A percentile compares a stretch with the other conserved stretches of the same genome.
phyloP scores from a whole-genome alignment of 441 rosid species.

The Erodium trifolium region DNA sequence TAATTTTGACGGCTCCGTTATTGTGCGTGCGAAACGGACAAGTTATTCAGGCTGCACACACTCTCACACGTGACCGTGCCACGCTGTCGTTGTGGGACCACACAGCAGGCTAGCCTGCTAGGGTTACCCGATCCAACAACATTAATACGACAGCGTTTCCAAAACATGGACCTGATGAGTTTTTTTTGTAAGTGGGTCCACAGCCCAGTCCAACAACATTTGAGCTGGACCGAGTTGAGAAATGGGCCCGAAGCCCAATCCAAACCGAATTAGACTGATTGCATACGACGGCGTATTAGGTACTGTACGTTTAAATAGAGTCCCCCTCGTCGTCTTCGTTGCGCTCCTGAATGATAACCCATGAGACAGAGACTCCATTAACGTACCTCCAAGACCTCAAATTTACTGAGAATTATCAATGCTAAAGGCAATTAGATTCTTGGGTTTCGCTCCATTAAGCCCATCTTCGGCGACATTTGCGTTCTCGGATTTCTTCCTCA shows the following conservation, averaged over 20 bases:
- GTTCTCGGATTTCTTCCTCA: too few relatives aligned
- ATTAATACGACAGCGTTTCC: background rate
- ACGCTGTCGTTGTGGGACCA: slow-evolving; percentile 1
- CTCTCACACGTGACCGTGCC: slow-evolving; percentile 5
- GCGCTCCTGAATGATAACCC: background rate
- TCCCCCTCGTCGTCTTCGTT: background rate
- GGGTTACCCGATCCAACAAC: background rate
- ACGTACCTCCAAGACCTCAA: background rate
- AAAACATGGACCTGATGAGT: background rate
- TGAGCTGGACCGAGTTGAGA: too few relatives aligned
- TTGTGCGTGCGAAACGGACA: background rate
- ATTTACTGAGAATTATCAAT: background rate
- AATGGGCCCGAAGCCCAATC: background rate
- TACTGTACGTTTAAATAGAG: background rate
- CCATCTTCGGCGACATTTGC: too few relatives aligned
- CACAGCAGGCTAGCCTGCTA: background rate
- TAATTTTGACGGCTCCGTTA: background rate
- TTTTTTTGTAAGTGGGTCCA: background rate
- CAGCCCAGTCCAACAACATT: background rate
- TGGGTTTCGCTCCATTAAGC: too few relatives aligned
- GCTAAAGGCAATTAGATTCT: background rate
- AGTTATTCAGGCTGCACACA: background rate
- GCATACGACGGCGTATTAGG: too few relatives aligned
- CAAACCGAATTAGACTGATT: background rate
- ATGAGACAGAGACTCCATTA: background rate